A percentile compares a stretch with the other conserved stretches of the same genome.
Conservation (phyloP, 2,329 filamentous ascomycete species). For the Sphaerulina vaccinii region DNA sequence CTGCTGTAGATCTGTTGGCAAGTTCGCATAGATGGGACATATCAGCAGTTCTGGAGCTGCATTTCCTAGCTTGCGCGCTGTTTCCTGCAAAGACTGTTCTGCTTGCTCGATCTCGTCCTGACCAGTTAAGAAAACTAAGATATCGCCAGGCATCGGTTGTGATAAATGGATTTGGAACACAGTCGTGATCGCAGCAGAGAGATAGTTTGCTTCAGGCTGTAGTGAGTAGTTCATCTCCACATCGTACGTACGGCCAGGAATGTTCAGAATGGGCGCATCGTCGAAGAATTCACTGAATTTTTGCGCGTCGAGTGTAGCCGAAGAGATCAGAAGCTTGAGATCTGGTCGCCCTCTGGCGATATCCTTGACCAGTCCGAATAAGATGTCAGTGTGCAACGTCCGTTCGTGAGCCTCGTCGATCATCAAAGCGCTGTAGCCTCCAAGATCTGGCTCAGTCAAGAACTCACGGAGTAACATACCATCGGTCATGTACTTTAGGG, state of each 20-base stretch:
- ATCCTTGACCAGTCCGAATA: slow-evolving; percentile 86
- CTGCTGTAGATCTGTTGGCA: slow-evolving; percentile 84
- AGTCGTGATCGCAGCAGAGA: slow-evolving; percentile 86
- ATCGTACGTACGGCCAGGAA: slow-evolving; percentile 83
- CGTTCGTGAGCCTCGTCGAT: slow-evolving; percentile 97
- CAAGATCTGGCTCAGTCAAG: slow-evolving; percentile 80
- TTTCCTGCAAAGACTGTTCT: slow-evolving; percentile 80
- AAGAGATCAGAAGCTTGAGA: slow-evolving; percentile 86
- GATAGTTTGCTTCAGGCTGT: slow-evolving; percentile 89
- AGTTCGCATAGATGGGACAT: slow-evolving; percentile 89
- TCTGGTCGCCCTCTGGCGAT: slow-evolving; percentile 79
- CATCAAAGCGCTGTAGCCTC: slow-evolving; percentile 83
- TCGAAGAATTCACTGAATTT: slow-evolving; percentile 93
- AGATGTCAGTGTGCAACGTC: slow-evolving; percentile 85
- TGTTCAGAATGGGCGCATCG: slow-evolving; percentile 89
- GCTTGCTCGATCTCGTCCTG: slow-evolving; percentile 95
- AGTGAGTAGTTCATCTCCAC: slow-evolving; percentile 91
- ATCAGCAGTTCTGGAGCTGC: slow-evolving; percentile 85
- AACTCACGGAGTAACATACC: slow-evolving; percentile 91
- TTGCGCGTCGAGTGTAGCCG: slow-evolving; percentile 89
- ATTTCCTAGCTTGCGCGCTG: slow-evolving; percentile 78
- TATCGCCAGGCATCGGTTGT: slow-evolving; percentile 75
- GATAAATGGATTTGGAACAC: slow-evolving; percentile 93
- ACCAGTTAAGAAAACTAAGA: slow-evolving; percentile 90
- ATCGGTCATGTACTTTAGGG: slow-evolving; percentile 95